Evolutionary conservation across 257 asterid genomes (phyloP).

Genomic region (Solanum corneliomulleri): DNA sequence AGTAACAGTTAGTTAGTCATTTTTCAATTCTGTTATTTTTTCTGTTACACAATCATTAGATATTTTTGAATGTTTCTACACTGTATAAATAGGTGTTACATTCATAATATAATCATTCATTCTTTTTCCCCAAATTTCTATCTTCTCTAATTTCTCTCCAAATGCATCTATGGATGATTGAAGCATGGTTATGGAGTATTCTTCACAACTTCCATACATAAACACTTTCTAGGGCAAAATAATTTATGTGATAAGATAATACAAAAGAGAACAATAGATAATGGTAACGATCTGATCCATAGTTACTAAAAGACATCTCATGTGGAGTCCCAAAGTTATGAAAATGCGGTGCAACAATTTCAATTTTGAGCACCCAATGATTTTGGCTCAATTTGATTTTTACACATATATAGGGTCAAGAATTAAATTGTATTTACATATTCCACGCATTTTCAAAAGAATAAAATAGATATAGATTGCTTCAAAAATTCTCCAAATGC

Average conservation of each 20-base stretch:
- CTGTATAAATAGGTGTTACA: no score
- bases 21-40: no score
- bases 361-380: not conserved
- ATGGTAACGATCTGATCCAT: not conserved
- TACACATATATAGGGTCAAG: not conserved
- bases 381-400: not conserved
- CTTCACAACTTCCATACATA: not conserved
- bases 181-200: no score
- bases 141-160: no score
- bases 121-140: no score
- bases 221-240: not conserved
- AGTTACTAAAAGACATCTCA: not conserved
- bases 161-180: no score
- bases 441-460: not conserved
- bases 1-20: no score
- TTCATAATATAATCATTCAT: no score
- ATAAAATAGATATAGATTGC: not conserved
- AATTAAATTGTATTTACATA: not conserved
- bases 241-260: not conserved
- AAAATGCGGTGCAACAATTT: not conserved
- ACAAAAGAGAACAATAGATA: not conserved
- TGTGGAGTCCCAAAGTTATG: not conserved
- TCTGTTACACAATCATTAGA: no score
- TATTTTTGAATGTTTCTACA: no score
- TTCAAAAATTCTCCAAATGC: not conserved